Percentiles rank a stretch among this genome's conserved stretches.
Evolutionary conservation across 2,329 filamentous ascomycete species (phyloP).

Genomic region (Penicillium griseofulvum): DNA sequence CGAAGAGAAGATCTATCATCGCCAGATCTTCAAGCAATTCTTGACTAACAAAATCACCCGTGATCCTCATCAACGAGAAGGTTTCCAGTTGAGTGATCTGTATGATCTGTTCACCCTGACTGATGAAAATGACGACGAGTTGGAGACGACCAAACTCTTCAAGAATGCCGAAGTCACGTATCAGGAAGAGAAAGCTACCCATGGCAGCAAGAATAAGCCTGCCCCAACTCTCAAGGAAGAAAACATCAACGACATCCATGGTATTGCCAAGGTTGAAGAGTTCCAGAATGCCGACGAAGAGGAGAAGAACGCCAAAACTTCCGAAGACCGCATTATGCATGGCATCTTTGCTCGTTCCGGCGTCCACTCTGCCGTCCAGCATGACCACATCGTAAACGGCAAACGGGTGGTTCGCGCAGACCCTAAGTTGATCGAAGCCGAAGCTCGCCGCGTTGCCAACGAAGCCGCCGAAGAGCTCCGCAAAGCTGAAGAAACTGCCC

Average conservation of each 20-base stretch:
- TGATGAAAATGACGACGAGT: constrained; percentile 64
- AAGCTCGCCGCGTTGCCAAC: constrained; percentile 76
- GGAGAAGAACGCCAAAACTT: constrained; percentile 32
- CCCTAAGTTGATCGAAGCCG: constrained; percentile 71
- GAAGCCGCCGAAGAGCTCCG: constrained; percentile 74
- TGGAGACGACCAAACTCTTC: constrained; percentile 84
- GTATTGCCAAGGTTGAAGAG: constrained; percentile 64
- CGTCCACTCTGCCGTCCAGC: constrained; percentile 87
- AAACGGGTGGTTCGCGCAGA: constrained; percentile 71
- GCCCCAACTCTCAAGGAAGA: constrained; percentile 28
- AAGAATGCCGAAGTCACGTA: constrained; percentile 78
- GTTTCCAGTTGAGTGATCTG: constrained; percentile 83
- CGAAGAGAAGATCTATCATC: constrained; percentile 98
- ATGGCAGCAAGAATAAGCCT: neutral
- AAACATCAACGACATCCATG: constrained; percentile 55
- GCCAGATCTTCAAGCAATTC: constrained; percentile 98
- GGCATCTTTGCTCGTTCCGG: constrained; percentile 83
- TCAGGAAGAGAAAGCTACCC: constrained; percentile 34
- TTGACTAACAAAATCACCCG: constrained; percentile 93
- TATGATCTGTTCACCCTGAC: constrained; percentile 87
- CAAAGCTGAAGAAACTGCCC: constrained; percentile 69
- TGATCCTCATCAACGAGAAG: constrained; percentile 89
- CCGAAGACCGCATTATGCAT: constrained; percentile 76
- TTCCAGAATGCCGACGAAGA: constrained; percentile 54
- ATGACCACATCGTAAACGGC: constrained; percentile 84